These are phyloP conservation scores for Brachypodium distachyon DNA, from an alignment of 202 grass and related monocot species.

Conservation along the genomic window DNA sequence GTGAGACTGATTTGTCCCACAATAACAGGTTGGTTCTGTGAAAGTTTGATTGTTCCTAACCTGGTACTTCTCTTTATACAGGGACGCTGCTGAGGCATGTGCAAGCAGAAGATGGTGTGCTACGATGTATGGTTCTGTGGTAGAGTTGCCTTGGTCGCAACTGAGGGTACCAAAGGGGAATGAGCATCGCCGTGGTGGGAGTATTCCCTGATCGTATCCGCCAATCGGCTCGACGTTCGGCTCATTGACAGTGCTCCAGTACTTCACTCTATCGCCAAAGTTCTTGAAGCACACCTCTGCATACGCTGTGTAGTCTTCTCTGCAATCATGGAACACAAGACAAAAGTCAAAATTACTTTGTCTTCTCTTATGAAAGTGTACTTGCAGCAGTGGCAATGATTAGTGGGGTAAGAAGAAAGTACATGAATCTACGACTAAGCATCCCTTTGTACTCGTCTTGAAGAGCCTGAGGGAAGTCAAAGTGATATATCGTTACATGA, in stretches of 20 bases:
- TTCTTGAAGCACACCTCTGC: conserved; percentile 84
- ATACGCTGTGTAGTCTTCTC: conserved; percentile 82
- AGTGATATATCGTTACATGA: conserved; percentile 85
- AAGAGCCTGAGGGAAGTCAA: conserved; percentile 81
- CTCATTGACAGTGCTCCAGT: conserved; percentile 83
- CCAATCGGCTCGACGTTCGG: conserved; percentile 69
- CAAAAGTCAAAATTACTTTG: background rate
- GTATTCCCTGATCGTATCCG: conserved; percentile 55
- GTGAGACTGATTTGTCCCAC: background rate
- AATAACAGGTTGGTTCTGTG: background rate
- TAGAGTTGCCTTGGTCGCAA: conserved; percentile 70
- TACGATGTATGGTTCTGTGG: conserved; percentile 64
- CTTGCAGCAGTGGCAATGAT: background rate
- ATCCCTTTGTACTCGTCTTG: conserved; percentile 69
- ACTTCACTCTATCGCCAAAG: conserved; percentile 78
- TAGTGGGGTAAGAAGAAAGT: background rate
- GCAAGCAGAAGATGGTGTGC: conserved; percentile 73
- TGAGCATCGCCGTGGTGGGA: conserved; percentile 63
- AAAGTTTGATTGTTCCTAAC: conserved; percentile 14
- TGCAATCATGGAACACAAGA: conserved; percentile 7
- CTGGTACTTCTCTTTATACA: conserved; percentile 84
- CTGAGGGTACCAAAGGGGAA: conserved; percentile 37
- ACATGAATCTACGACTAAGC: conserved; percentile 76
- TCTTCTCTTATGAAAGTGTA: background rate
- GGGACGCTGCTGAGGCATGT: conserved; percentile 68